A percentile compares a stretch with the other conserved stretches of the same genome.
Evolutionary conservation across 2,329 filamentous ascomycete genomes (phyloP).

Genomic region (Exophiala bonariae): DNA sequence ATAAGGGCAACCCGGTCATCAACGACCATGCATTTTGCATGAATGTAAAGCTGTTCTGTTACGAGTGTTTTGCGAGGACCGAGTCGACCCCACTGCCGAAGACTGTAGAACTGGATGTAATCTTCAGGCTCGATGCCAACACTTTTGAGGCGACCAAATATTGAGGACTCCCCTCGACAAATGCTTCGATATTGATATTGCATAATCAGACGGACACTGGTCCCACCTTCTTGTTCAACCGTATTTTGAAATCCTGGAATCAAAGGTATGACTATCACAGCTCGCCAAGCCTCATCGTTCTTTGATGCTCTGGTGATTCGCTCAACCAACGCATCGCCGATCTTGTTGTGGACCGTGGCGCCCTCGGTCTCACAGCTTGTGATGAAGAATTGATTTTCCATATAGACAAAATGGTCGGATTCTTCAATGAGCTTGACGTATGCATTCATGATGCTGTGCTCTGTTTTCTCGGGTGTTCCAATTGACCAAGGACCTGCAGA

Average conservation of each 20-base stretch:
- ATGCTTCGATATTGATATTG: slow-evolving; percentile 97
- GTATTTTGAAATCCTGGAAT: slow-evolving; percentile 99
- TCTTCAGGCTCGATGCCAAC: slow-evolving; percentile 87
- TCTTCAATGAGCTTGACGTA: slow-evolving; percentile 94
- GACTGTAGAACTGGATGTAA: slow-evolving; percentile 91
- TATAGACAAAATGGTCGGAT: slow-evolving; percentile 96
- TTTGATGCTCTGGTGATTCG: slow-evolving; percentile 81
- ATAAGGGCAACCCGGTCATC: slow-evolving; percentile 93
- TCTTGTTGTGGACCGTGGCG: slow-evolving; percentile 85
- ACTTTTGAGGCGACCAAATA: slow-evolving; percentile 80
- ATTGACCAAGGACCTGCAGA: slow-evolving; percentile 91
- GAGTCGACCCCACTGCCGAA: slow-evolving; percentile 90
- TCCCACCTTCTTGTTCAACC: slow-evolving; percentile 89
- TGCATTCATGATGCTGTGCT: slow-evolving; percentile 93
- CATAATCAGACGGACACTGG: slow-evolving; percentile 91
- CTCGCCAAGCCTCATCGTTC: slow-evolving; percentile 86
- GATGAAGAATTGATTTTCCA: slow-evolving; percentile 98
- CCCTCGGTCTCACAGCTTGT: slow-evolving; percentile 87
- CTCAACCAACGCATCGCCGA: slow-evolving; percentile 91
- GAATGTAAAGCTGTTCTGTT: slow-evolving; percentile 96
- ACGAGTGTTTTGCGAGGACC: slow-evolving; percentile 78
- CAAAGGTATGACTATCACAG: slow-evolving; percentile 84
- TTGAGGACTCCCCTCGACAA: slow-evolving; percentile 85
- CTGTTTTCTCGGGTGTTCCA: slow-evolving; percentile 76
- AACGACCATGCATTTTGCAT: slow-evolving; percentile 94